Base-by-base conservation (phyloP, 2,329 filamentous ascomycete species). In the Neofusicoccum kwambonambiense region DNA sequence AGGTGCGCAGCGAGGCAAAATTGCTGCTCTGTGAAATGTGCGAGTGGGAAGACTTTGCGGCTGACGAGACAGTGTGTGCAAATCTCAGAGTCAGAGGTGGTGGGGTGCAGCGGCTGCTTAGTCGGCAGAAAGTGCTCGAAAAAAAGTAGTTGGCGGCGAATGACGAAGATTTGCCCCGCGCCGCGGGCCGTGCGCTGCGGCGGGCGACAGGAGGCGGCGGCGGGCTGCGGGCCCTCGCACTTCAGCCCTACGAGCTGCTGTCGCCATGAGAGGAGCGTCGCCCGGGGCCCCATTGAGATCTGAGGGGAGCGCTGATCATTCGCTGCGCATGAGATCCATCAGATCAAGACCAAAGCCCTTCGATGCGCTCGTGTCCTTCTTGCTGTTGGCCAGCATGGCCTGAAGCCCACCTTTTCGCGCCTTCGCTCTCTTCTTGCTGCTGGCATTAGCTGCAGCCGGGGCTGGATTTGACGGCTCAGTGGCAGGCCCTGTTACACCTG, bases 361-460 rank as follows among this genome's bases (percentile, higher is more conserved):
- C 17, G 74, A 72, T 19, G 64, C 67, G 73, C 81, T 61, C 69
- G 17, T 50, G 15, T 58, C 52, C 6, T 69, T 69, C 64, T 79
- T 80, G 70, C 70, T 78, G 67, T 78, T 81, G 4, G 81, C 80
- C n/a, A 87, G 75, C 64, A 85, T 75, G 41, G 83, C 83, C 69
- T 85, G 82, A 11, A 87, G 72, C 4, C 83, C 83, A 34, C 82
- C 81, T 68, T 85, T 87, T 31, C 84, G 76, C 64, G 82, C 76
- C 69, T 84, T 86, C 27, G 83, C 82, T 69, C 84, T 77, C 69
- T 84, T 84, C 73, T 85, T 86, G 75, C 83, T 86, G 74, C 72
- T 77, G 39, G 74, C 71, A 62, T 76, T 84, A 13, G 78, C 74
- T 49, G 82, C 79, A 27, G 35, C 51, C 35, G 51, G 47, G 5